Evolutionary conservation across 306 rosid species (phyloP).

Genomic region (Quercus alba): DNA sequence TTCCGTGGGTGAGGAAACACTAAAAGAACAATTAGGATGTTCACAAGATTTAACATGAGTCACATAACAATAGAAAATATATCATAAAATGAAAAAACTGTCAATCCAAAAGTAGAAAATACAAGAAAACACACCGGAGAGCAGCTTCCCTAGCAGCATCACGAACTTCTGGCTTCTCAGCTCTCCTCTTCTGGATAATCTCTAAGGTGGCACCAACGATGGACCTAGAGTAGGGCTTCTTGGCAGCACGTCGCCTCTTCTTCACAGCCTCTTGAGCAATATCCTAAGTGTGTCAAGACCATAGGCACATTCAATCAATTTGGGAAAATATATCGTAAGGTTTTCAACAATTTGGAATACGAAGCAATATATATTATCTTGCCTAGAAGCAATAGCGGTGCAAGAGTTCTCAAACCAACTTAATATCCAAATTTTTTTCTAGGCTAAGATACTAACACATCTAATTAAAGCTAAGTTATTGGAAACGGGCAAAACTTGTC

Average conservation of each 20-base stretch:
- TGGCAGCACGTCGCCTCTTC: constrained; percentile 70
- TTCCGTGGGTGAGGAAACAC: background rate
- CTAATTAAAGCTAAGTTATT: background rate
- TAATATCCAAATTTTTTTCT: background rate
- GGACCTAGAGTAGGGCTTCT: constrained; percentile 73
- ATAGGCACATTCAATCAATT: background rate
- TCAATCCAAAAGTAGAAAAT: background rate
- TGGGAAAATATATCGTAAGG: background rate
- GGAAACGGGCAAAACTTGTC: no score
- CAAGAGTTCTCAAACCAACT: background rate
- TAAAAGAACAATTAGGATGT: background rate
- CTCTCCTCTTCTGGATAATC: constrained; percentile 64
- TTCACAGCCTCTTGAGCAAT: constrained; percentile 74
- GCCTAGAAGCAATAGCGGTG: no score
- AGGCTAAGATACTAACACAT: background rate
- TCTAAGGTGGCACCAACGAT: constrained; percentile 69
- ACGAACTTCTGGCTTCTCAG: constrained; percentile 71
- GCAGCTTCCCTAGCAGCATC: constrained; percentile 88
- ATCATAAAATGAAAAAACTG: background rate
- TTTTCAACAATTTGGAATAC: background rate
- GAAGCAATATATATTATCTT: no score
- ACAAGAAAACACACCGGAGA: constrained; percentile 42
- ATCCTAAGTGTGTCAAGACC: constrained; percentile 32
- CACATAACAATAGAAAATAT: background rate
- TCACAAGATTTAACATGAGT: no score